These are phyloP conservation scores for Cytospora mali DNA, from an alignment of 2,329 filamentous ascomycete genomes.

Conservation along the genomic window DNA sequence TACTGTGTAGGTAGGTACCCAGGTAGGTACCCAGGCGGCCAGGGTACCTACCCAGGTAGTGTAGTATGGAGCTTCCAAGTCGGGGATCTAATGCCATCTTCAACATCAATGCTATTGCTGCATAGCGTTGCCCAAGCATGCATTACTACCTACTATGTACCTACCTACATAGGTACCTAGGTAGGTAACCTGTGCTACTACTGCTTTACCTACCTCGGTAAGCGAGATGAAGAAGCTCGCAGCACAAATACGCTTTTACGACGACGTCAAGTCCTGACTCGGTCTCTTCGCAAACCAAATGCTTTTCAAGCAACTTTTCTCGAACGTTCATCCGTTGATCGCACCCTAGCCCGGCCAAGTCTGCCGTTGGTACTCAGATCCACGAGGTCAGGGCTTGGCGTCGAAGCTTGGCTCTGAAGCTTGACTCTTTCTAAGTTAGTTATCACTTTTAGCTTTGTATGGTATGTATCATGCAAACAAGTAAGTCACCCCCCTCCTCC, in stretches of 20 bases:
- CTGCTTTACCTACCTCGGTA: too few relatives aligned
- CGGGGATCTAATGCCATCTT: neutral
- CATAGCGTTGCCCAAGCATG: too few relatives aligned
- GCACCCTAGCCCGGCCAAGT: conserved; percentile 18
- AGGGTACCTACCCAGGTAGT: too few relatives aligned
- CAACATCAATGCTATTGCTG: too few relatives aligned
- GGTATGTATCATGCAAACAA: neutral
- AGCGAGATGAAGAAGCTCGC: neutral
- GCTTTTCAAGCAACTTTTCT: neutral
- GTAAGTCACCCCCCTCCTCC: neutral
- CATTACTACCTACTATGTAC: neutral
- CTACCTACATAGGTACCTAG: neutral
- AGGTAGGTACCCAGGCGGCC: too few relatives aligned
- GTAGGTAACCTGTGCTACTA: too few relatives aligned
- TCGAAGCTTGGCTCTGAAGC: conserved; percentile 8
- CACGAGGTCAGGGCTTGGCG: neutral
- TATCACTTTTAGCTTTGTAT: neutral
- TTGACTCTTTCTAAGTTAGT: conserved; percentile 7
- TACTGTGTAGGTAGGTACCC: neutral
- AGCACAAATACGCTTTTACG: too few relatives aligned
- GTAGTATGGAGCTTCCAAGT: neutral
- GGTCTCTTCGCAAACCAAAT: neutral
- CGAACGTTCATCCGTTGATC: conserved; percentile 10
- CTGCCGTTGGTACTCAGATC: conserved; percentile 15
- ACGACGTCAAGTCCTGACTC: neutral